Percentiles rank a stretch among this genome's conserved stretches.
Evolutionary conservation across 257 asterid species (phyloP).

Genomic region (Solanum stenotomum): DNA sequence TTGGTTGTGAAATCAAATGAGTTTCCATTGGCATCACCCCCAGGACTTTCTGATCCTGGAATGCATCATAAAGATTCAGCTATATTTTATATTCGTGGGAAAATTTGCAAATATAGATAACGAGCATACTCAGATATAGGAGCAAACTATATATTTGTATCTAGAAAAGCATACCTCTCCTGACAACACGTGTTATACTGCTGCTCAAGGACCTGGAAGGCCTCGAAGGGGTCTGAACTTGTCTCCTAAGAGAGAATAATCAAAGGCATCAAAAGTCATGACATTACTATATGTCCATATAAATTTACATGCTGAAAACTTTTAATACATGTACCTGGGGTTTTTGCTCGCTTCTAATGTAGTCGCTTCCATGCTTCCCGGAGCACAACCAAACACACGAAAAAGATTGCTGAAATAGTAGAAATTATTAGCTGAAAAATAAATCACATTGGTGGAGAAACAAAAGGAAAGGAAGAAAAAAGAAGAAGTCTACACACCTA

Average conservation of each 20-base stretch:
- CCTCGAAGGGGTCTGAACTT: slow-evolving; percentile 85
- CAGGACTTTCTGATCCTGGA: slow-evolving; percentile 77
- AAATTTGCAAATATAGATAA: background rate
- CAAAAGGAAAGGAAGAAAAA: background rate
- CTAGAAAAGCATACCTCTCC: slow-evolving; percentile 47
- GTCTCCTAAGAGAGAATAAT: slow-evolving; percentile 53
- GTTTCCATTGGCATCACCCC: slow-evolving; percentile 82
- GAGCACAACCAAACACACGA: slow-evolving; percentile 64
- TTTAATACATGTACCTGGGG: slow-evolving; percentile 41
- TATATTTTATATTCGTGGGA: background rate
- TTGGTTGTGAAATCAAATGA: slow-evolving; percentile 86
- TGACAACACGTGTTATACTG: slow-evolving; percentile 75
- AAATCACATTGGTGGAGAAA: background rate
- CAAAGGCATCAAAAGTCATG: background rate
- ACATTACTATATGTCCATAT: background rate
- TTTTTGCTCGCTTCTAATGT: slow-evolving; percentile 78
- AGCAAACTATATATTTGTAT: background rate
- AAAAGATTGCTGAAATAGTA: slow-evolving; percentile 51
- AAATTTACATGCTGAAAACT: background rate
- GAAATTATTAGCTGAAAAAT: background rate
- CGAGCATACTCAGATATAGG: background rate
- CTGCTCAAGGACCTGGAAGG: slow-evolving; percentile 83
- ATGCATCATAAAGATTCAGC: background rate
- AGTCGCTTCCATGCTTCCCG: slow-evolving; percentile 60
- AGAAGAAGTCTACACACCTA: slow-evolving; percentile 35